Base-by-base conservation (phyloP, 2,329 filamentous ascomycete genomes). In the Allantophomopsis lycopodina region DNA sequence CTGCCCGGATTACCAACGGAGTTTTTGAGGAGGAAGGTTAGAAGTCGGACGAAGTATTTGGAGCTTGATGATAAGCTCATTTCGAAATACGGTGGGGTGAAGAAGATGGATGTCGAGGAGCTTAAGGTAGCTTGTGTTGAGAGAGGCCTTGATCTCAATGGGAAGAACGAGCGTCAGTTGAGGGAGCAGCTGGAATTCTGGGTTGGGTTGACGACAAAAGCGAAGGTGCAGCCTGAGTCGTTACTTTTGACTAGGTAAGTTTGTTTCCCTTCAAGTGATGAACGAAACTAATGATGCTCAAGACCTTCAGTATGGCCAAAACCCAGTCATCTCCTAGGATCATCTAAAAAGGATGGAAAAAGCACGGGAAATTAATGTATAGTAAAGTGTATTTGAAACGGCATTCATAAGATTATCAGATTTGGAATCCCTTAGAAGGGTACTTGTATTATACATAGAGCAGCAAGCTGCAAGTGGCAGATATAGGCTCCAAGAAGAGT, bases 11-110 rank as follows among this genome's bases (percentile, higher is more conserved):
- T 60, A 18, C 65, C 72, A 7, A 61, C 61, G 2, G 54, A 56
- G 4, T 55, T 82, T 49, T 66, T 86, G 56, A 58, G 63, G 41
- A 57, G 63, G 39, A 66, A 68, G 45, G 61, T 86, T 33, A 49
- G 51, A 38, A 60, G 62, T 48, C 65, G 71, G 45, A 60, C 85
- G 48, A 60, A 66, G 32, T 84, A 83, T 53, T 55, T 95, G 45
- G 68, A 68, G 35, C 60, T 68, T 31, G 88, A 95, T 60, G 85
- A 93, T 59, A 59, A 53, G 46, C 62, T 89, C 55, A 69, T 95
- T 36, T 51, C 67, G 14, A 61, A 66, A 31, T 71, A 73, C 36
- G 83, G 82, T 1, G 82, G 79, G 0, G 67, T 72, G 5, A 47
- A 54, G 3, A 68, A 60, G 16, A 61, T 93, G 49, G 69, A 69